Percentiles rank a stretch among this genome's conserved stretches.
Evolutionary conservation across 805 yeast genomes (phyloP).

Genomic region (Monosporozyma servazzii): DNA sequence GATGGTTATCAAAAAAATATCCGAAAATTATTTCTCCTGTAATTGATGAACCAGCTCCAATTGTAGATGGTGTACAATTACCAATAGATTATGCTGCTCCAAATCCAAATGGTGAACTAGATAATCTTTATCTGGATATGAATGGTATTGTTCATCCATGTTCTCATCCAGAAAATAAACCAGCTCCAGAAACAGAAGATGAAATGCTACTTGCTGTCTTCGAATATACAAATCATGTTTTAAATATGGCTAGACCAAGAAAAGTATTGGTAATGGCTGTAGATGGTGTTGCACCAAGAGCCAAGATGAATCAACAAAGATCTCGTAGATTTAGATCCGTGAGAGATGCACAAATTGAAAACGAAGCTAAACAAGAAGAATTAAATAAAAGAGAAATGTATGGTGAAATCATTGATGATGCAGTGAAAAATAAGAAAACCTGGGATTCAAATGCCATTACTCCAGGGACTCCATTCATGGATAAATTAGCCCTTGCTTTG

Average conservation of each 20-base stretch:
- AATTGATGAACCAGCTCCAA: conserved; percentile 56
- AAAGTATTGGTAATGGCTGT: conserved; percentile 91
- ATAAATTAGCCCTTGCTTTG: conserved; percentile 68
- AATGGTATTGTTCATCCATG: conserved; percentile 99
- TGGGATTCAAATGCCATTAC: conserved; percentile 98
- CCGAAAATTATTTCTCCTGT: conserved; percentile 93
- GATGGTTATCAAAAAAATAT: conserved; percentile 90
- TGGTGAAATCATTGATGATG: conserved; percentile 66
- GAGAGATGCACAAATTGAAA: conserved; percentile 73
- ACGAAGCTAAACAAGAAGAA: conserved; percentile 55
- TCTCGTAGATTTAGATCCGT: conserved; percentile 90
- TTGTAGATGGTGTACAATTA: conserved; percentile 49
- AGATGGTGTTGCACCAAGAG: conserved; percentile 98
- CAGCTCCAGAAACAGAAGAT: conserved; percentile 93
- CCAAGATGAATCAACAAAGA: conserved; percentile 95
- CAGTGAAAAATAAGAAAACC: conserved; percentile 60
- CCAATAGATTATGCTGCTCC: conserved; percentile 64
- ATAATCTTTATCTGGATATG: conserved; percentile 92
- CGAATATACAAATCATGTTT: conserved; percentile 83
- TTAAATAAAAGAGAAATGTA: conserved; percentile 23
- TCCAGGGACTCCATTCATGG: conserved; percentile 99
- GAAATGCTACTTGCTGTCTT: conserved; percentile 94
- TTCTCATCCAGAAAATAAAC: conserved; percentile 94
- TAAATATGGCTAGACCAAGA: conserved; percentile 90
- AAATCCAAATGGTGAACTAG: conserved; percentile 93